Evolutionary conservation across 2,329 filamentous ascomycete species (phyloP), one percentile per base, ranked within the genome.

Genomic region (Tolypocladium cylindrosporum): DNA sequence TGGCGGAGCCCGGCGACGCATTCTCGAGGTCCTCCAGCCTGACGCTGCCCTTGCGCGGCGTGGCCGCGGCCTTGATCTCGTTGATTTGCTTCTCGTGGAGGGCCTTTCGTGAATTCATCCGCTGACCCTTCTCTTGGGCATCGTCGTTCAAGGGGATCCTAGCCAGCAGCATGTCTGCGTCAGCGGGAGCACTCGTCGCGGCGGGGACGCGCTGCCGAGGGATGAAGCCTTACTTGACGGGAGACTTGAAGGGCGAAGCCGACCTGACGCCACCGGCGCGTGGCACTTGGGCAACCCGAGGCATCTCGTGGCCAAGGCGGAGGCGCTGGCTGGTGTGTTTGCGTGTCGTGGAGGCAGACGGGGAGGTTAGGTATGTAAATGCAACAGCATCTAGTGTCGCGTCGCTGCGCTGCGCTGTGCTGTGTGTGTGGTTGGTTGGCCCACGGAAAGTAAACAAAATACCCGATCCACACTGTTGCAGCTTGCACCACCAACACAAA

Each of bases 101-200:
- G 40, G 90, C 91, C 75, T 95, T 90, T 68, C 94, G 87, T 61
- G 90, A 91, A 69, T 94, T 89, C 68, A 93, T 79, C 55, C 94
- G 88, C 66, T 88, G 87, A 54, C 91, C 92, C 74, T 95, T 96
- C 76, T 99, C 94, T 66, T 88, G 85, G 60, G 85, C 87, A 79
- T 99, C 94, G 77, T 99, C 94, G 77, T 97, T 97, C 62, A 99
- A 84, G 41, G 94, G 92, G 60, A 99, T 95, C 71, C 91, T 96
- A 67, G 51, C 60, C 57, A 63, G 60, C 57, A 63, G 60, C 54
- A 61, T 55, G 1, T 0, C 34, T 34, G 21, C 45, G 58, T 61
- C 51, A 62, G 57, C 37, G 45, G 51, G 11, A 52, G 48, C 3
- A 27, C 31, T 50, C 36, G 55, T 13, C 16, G 56, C 36, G 45